Percentiles rank a stretch among this genome's conserved stretches.
Conservation (phyloP, 2,329 filamentous ascomycete species). For the Microdochium nivale region DNA sequence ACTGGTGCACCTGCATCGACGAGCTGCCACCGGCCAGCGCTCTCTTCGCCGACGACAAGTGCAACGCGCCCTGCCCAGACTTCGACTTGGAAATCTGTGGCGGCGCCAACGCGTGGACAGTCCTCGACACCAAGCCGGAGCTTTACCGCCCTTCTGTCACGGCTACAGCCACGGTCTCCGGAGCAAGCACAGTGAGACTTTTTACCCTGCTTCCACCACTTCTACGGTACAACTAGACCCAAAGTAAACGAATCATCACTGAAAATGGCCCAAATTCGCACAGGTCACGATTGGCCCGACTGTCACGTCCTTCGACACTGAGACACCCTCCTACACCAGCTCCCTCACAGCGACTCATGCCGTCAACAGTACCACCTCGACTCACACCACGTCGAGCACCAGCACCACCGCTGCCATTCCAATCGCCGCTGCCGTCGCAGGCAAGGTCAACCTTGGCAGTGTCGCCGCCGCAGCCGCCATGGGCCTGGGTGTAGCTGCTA, state of each 20-base stretch:
- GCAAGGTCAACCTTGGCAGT: background rate
- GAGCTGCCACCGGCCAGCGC: slow-evolving; percentile 36
- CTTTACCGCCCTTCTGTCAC: background rate
- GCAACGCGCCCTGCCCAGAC: slow-evolving; percentile 43
- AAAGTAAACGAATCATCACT: too few species aligned
- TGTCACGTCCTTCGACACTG: background rate
- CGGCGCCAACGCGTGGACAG: slow-evolving; percentile 28
- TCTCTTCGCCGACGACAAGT: slow-evolving; percentile 39
- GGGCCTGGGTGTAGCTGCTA: background rate
- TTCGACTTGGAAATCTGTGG: slow-evolving; percentile 38
- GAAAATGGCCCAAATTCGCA: too few species aligned
- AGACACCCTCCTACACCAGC: background rate
- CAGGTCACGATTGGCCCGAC: too few species aligned
- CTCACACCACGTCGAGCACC: background rate
- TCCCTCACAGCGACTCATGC: too few species aligned
- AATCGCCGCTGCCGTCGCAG: background rate
- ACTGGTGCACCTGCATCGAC: slow-evolving; percentile 52
- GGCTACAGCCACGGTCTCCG: too few species aligned
- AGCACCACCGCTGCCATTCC: background rate
- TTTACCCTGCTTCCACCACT: too few species aligned
- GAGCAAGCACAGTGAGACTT: too few species aligned
- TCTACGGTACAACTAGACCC: too few species aligned
- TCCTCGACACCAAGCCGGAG: slow-evolving; percentile 9
- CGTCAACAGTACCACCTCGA: background rate
- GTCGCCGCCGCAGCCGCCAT: background rate